A percentile compares a stretch with the other conserved stretches of the same genome.
Evolutionary conservation across 352 stramenopile genomes (phyloP).

Genomic region (Thalassiosira ordinaria): DNA sequence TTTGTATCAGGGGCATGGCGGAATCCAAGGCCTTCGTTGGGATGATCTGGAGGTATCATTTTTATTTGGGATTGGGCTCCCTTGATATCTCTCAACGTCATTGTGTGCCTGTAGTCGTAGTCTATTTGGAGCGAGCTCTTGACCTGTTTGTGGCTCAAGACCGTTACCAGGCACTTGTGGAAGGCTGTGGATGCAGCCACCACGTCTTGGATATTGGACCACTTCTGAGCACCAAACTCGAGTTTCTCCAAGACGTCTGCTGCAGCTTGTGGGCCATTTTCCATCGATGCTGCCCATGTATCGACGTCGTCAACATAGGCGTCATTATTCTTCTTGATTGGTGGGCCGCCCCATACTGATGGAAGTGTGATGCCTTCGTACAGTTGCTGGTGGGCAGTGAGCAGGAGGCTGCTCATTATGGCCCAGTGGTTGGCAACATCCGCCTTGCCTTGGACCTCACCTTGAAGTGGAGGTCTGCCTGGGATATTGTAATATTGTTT

Average conservation of each 20-base stretch:
- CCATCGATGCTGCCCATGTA: background rate
- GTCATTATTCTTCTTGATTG: background rate
- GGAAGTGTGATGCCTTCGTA: background rate
- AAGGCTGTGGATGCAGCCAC: constrained; percentile 27
- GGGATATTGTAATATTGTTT: background rate
- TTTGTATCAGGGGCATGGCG: constrained; percentile 3
- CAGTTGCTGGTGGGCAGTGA: background rate
- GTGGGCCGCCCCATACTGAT: background rate
- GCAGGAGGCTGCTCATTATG: background rate
- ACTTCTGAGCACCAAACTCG: background rate
- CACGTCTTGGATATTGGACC: background rate
- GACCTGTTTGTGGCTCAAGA: background rate
- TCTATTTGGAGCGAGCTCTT: background rate
- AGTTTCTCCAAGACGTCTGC: constrained; percentile 20
- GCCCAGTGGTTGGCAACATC: background rate
- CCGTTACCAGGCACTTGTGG: constrained; percentile 21
- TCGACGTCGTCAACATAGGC: background rate
- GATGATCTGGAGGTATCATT: constrained; percentile 13
- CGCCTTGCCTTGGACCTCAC: background rate
- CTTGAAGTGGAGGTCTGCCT: background rate
- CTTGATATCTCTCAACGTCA: constrained; percentile 14
- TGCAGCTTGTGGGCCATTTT: background rate
- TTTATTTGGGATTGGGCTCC: constrained; percentile 3
- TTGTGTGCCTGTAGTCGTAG: background rate
- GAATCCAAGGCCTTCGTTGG: constrained; percentile 24